Base-by-base conservation (phyloP, 2,329 filamentous ascomycete species). In the Coniochaeta sp. region DNA sequence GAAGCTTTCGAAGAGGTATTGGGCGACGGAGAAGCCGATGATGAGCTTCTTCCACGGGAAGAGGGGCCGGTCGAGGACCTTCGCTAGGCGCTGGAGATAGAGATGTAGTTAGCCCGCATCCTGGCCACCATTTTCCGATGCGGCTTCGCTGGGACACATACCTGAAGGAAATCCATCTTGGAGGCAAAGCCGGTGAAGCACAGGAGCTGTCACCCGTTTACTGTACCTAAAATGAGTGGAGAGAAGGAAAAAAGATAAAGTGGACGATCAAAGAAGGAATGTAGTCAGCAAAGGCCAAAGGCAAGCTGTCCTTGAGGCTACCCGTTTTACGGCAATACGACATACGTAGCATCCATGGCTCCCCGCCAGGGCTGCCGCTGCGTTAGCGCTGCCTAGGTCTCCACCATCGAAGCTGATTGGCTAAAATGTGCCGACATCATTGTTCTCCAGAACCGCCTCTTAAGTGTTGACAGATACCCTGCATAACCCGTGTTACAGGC, bases 1-100 rank as follows among this genome's bases (percentile, higher is more conserved):
- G 77, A 93, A 90, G 52, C 91, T 87, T 75, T 99, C 95, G 71
- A 99, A 88, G 59, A 91, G 77, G 74, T 91, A 98, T 73, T 99
- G 91, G 63, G 89, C 91, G 68, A 98, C 74, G 33, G 92, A 96
- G 79, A 99, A 99, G 69, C 92, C 90, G 68, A 98, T 84, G 69
- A 99, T 93, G 69, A 99, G 86, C 73, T 87, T 89, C 85, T 97
- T 99, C 95, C 95, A 99, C 60, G 95, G 93, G 79, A 98, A 96
- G 71, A 90, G 81, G 61, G 93, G 93, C 71, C 90, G 87, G 80
- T 99, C 95, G 69, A 98, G 88, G 75, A 89, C 87, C 74, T 85
- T 86, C 72, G 91, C 91, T 67, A 98, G 87, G 79, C 84, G 83
- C 85, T 88, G 71, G 33, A 59, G 56, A 57, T 34, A 59, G 56